Evolutionary conservation across 2,329 filamentous ascomycete species (phyloP), one percentile per base, ranked within the genome.

Genomic region (Pseudogymnoascus sp.): DNA sequence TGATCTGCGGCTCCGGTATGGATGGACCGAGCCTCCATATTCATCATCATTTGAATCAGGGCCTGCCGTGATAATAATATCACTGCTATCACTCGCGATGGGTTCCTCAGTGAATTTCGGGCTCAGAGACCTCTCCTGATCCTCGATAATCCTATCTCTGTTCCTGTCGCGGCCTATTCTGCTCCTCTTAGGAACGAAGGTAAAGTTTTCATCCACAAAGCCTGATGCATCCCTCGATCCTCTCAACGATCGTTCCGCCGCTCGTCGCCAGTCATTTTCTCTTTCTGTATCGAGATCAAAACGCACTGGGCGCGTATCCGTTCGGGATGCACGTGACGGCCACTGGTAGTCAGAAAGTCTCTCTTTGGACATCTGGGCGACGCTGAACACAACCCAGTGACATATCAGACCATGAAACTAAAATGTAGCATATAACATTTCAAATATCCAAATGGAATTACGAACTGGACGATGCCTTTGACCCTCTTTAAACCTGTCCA

Each of bases 61-160:
- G 33, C 50, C 50, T 56, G 50, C 50, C 12, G 50, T 56, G 50
- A 56, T 35, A 56, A 56, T 35, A 35, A 56, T 56, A 56, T 56
- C 50, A 56, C 50, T 56, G 28, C 35, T 56, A 56, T 56, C 50
- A 56, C 50, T 56, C n/a, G 28, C 50, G 50, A 56, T 18, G 7
- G 50, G 50, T 35, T 56, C 50, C 28, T 33, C 50, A 1, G 50
- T 56, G 28, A 56, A 56, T 21, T 56, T 56, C 50, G 50, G 50
- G 50, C 50, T 56, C 50, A 56, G 28, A 35, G 50, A 35, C 28
- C 50, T 35, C 28, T 33, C 28, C 12, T 10, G n/a, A 12, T 56
- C 50, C 2, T 5, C 16, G 28, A n/a, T 33, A 28, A 10, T 56
- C 28, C 50, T 56, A 6, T 33, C 50, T 14, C 10, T n/a, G 23